Conservation (phyloP, 768 basidiomycete species). For the Hygrophorus russula region DNA sequence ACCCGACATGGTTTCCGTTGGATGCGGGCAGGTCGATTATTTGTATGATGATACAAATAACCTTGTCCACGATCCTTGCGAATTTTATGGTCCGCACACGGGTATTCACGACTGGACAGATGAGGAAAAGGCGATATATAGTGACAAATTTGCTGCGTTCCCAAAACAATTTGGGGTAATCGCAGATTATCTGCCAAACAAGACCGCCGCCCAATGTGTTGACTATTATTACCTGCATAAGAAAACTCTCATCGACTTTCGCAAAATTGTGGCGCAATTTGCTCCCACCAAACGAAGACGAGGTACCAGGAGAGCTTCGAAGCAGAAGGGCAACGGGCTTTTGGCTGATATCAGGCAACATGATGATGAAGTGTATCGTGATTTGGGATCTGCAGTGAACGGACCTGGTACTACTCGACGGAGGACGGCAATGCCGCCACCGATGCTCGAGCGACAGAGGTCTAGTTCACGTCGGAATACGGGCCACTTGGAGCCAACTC, state of each 20-base stretch:
- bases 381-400: constrained; percentile 22
- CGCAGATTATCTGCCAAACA: constrained; percentile 67
- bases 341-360: constrained; percentile 74
- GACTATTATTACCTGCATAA: constrained; percentile 94
- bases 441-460: constrained; percentile 19
- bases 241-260: constrained; percentile 78
- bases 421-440: constrained; percentile 18
- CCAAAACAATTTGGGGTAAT: constrained; percentile 98
- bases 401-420: constrained; percentile 27
- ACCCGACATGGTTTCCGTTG: constrained; percentile 82
- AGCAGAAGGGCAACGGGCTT: constrained; percentile 74
- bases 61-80: constrained; percentile 60
- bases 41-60: constrained; percentile 82
- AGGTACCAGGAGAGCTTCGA: constrained; percentile 40
- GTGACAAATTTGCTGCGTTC: constrained; percentile 70
- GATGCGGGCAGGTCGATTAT: constrained; percentile 46
- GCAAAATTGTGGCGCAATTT: constrained; percentile 56
- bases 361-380: constrained; percentile 43
- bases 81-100: constrained; percentile 64
- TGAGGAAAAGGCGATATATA: constrained; percentile 67
- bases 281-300: constrained; percentile 58
- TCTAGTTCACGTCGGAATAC: constrained; percentile 25
- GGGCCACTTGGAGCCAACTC: constrained; percentile 32
- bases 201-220: constrained; percentile 83
- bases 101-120: constrained; percentile 84